Base-by-base conservation (phyloP, 2,329 filamentous ascomycete species). In the Colletotrichum lini region DNA sequence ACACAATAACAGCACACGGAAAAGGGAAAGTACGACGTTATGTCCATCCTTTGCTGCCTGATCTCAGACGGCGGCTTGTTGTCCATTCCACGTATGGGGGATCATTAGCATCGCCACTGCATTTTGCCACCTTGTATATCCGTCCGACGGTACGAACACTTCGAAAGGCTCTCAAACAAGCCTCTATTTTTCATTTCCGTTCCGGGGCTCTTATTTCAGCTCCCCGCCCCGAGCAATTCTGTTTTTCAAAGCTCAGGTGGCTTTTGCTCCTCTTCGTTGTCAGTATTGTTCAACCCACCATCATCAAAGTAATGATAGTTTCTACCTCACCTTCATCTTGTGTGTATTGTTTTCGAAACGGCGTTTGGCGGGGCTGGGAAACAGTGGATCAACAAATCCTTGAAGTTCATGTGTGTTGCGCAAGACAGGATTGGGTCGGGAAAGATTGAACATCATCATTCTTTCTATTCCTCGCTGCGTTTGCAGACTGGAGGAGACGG, bases 271-370 rank as follows among this genome's bases (percentile, higher is more conserved):
- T 66, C 40, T 66, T 69, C 64, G 35, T 50, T 58, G 57, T 67
- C 72, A 69, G 64, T 73, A 64, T 71, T 73, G 70, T 59, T 65
- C 59, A 30, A 45, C 38, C 42, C 40, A 38, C 45, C 52, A 67
- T 64, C 59, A 60, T 72, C 23, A 60, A 65, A 64, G 59, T 72
- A 72, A 67, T 70, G 63, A 60, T 72, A 67, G 63, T 72, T 63
- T 72, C 23, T n/a, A 42, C 42, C 2, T 56, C 18, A 16, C 16
- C 16, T 15, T 60, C 18, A 21, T 56, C 38, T 15, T 42, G 53
- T 49, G 35, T 40, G 8, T 30, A n/a, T 30, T 49, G 18, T 26
- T 35, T n/a, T 47, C 35, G 13, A 13, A 30, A 59, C 13, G 68
- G 65, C 52, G 42, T 73, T 67, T 18, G 26, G 26, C 30, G 52